Conservation (phyloP, 495 filamentous ascomycete genomes). For the Hyaloscypha variabilis region DNA sequence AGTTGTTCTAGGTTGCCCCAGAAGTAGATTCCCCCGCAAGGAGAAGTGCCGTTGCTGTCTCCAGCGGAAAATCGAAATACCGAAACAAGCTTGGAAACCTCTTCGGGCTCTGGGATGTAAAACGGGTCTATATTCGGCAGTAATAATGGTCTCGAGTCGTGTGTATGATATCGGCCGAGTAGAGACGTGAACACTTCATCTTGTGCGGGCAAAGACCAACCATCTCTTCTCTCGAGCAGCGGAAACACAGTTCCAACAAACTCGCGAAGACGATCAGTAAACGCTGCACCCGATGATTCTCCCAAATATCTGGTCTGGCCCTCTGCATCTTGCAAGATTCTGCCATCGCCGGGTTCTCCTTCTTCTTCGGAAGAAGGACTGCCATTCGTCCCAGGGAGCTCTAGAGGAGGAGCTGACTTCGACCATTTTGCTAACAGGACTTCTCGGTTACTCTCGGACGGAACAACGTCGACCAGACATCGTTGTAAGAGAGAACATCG, state of each 20-base stretch:
- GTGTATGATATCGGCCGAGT: conserved; percentile 43
- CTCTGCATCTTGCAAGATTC: conserved; percentile 38
- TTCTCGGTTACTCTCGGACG: conserved; percentile 22
- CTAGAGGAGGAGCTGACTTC: not conserved
- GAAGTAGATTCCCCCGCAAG: conserved; percentile 40
- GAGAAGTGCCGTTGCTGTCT: conserved; percentile 32
- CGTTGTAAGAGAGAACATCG: conserved; percentile 29
- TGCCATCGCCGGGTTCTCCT: conserved; percentile 24
- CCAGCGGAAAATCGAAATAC: conserved; percentile 35
- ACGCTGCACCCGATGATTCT: conserved; percentile 42
- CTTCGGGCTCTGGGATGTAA: conserved; percentile 29
- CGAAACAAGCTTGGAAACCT: conserved; percentile 32
- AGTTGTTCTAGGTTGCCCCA: conserved; percentile 37
- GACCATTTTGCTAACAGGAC: conserved; percentile 23
- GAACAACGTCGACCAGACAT: conserved; percentile 25
- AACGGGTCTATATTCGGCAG: conserved; percentile 30
- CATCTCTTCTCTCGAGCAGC: conserved; percentile 20
- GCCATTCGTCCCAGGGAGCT: not conserved
- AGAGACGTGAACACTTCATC: conserved; percentile 27
- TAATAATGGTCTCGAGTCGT: conserved; percentile 41
- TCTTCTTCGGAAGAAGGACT: not conserved
- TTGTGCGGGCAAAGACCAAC: not conserved
- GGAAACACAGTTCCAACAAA: conserved; percentile 34
- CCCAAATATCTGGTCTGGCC: conserved; percentile 41
- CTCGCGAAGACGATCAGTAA: conserved; percentile 40